These are phyloP conservation scores for Nothophoma quercina DNA, from an alignment of 2,329 filamentous ascomycete species.

Conservation along the genomic window DNA sequence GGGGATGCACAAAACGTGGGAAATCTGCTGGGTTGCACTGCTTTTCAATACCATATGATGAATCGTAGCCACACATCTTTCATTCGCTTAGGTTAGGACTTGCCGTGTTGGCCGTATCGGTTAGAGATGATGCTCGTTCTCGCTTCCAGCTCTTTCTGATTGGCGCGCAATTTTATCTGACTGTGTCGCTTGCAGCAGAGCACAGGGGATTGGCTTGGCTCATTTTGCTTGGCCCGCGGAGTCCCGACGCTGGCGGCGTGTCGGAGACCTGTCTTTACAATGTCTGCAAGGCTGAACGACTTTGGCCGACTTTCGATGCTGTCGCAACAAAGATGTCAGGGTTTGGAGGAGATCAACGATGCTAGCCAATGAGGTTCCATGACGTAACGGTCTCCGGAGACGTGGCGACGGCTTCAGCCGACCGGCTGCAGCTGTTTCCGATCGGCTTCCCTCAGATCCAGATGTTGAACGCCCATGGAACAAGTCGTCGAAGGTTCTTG, in stretches of 20 bases:
- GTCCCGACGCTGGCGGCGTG: background rate
- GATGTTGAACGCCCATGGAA: background rate
- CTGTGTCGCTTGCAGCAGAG: constrained; percentile 7
- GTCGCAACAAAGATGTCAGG: constrained; percentile 1
- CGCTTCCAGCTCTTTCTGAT: constrained; percentile 15
- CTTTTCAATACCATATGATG: constrained; percentile 13
- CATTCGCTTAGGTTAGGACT: constrained; percentile 6
- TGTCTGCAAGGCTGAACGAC: background rate
- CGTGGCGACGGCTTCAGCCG: background rate
- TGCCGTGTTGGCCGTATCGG: constrained; percentile 12
- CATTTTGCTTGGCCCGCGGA: background rate
- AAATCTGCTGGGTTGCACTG: background rate
- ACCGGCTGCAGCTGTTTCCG: background rate
- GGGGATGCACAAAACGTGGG: background rate
- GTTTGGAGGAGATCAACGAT: background rate
- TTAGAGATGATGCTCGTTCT: constrained; percentile 15
- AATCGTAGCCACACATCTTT: constrained; percentile 5
- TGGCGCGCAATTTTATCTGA: constrained; percentile 13
- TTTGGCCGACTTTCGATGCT: constrained; percentile 1
- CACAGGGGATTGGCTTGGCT: constrained; percentile 1
- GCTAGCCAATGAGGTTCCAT: background rate
- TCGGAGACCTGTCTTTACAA: constrained; percentile 1
- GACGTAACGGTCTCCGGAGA: background rate
- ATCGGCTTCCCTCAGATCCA: background rate
- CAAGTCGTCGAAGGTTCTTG: background rate